Evolutionary conservation across 2,329 filamentous ascomycete genomes (phyloP).

Genomic region (Colletotrichum liriopes): DNA sequence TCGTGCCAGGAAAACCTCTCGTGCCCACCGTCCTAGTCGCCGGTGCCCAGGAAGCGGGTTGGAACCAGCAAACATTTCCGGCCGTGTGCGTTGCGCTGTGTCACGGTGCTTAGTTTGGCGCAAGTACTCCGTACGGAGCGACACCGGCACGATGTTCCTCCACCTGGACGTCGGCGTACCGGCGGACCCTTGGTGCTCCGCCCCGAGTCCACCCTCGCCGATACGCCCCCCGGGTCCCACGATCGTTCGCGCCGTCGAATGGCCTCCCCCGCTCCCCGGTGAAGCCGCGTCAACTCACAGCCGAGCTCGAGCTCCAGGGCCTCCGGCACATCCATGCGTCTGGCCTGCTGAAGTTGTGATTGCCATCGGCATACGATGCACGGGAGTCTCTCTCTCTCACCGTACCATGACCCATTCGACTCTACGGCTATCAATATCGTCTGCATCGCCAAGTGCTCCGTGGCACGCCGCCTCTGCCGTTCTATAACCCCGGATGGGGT

Average conservation of each 20-base stretch:
- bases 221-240: constrained; percentile 7
- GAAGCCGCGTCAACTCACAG: not conserved
- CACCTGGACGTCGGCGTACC: constrained; percentile 7
- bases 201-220: constrained; percentile 15
- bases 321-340: not conserved
- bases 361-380: not conserved
- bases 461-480: not conserved
- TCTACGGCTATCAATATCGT: too few species aligned
- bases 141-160: constrained; percentile 8
- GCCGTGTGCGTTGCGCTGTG: not conserved
- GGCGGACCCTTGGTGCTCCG: constrained; percentile 11
- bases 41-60: not conserved
- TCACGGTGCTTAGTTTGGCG: not conserved
- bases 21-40: not conserved
- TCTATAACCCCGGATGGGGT: not conserved
- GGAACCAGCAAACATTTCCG: not conserved
- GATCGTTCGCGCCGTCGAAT: constrained; percentile 6
- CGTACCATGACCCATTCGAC: not conserved
- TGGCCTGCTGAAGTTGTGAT: not conserved
- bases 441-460: not conserved
- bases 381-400: not conserved
- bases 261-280: not conserved
- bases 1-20: not conserved
- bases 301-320: too few species aligned
- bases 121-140: not conserved